These are phyloP conservation scores for Rhizoclosmatium sp. DNA, from an alignment of 192 early-diverging fungal species.

Conservation along the genomic window DNA sequence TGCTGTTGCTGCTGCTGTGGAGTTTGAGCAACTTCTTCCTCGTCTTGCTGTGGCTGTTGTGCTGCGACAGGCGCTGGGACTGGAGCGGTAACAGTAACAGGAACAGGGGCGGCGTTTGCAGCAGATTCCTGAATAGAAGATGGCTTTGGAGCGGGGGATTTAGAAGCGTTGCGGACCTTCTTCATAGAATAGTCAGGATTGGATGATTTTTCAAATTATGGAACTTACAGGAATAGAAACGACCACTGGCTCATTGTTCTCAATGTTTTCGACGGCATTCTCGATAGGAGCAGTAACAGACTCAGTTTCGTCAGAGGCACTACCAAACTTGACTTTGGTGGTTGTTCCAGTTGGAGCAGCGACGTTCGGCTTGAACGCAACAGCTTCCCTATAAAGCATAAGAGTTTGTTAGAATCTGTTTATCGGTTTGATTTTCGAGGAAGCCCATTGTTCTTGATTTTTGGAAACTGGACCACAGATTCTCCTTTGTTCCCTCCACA, in stretches of 20 bases:
- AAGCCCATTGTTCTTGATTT: too few relatives aligned
- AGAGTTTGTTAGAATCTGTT: background rate
- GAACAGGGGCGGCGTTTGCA: background rate
- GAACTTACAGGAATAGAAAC: background rate
- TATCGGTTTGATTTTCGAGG: too few relatives aligned
- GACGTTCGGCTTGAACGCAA: slow-evolving; percentile 31
- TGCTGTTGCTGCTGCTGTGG: background rate
- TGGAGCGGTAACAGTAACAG: slow-evolving; percentile 19
- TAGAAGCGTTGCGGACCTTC: background rate
- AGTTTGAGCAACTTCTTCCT: background rate
- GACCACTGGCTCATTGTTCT: background rate
- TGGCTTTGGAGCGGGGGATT: background rate
- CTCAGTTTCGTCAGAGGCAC: slow-evolving; percentile 1
- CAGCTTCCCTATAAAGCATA: background rate
- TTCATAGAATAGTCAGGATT: background rate
- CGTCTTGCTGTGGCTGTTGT: background rate
- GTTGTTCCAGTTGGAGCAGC: background rate
- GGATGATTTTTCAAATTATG: background rate
- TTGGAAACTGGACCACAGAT: too few relatives aligned
- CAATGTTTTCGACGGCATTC: background rate
- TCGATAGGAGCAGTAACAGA: slow-evolving; percentile 1
- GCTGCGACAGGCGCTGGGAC: slow-evolving; percentile 23
- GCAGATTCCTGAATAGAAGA: background rate
- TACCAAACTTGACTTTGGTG: slow-evolving; percentile 32
- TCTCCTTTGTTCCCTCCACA: too few relatives aligned